Evolutionary conservation across 805 yeast species (phyloP).

Genomic region (Saccharomycopsis amapae): DNA sequence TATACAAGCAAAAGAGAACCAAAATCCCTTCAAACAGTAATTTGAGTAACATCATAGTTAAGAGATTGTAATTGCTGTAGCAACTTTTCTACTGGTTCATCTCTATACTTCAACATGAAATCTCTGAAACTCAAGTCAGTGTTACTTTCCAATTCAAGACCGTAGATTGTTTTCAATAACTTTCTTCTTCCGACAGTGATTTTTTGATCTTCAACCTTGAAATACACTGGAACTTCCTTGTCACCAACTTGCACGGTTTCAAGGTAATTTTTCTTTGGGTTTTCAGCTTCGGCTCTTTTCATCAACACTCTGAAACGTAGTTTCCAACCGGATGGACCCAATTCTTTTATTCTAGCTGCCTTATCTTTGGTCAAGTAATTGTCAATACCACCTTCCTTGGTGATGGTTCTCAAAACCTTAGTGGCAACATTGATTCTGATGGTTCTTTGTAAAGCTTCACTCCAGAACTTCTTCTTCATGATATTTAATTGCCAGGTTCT

Average conservation of each 20-base stretch:
- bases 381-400: conserved; percentile 93
- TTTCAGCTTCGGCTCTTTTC: conserved; percentile 34
- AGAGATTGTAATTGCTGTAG: conserved; percentile 41
- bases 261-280: conserved; percentile 34
- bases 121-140: conserved; percentile 39
- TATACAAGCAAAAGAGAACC: neutral
- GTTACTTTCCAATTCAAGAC: conserved; percentile 37
- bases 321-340: conserved; percentile 91
- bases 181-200: conserved; percentile 60
- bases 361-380: conserved; percentile 80
- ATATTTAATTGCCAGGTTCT: conserved; percentile 80
- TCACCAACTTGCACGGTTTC: conserved; percentile 30
- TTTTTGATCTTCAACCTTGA: conserved; percentile 38
- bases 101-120: conserved; percentile 41
- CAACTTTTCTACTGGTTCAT: conserved; percentile 40
- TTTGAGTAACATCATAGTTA: conserved; percentile 25
- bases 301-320: conserved; percentile 68
- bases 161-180: conserved; percentile 48
- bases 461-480: conserved; percentile 70
- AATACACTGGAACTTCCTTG: conserved; percentile 39
- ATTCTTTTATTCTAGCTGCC: conserved; percentile 82
- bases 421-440: conserved; percentile 63
- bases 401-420: conserved; percentile 76
- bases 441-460: conserved; percentile 59
- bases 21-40: conserved; percentile 8